A percentile compares a stretch with the other conserved stretches of the same genome.
These are phyloP conservation scores for Trichosporon asahii DNA, from an alignment of 1,284 basidiomycete genomes.

Conservation along the genomic window DNA sequence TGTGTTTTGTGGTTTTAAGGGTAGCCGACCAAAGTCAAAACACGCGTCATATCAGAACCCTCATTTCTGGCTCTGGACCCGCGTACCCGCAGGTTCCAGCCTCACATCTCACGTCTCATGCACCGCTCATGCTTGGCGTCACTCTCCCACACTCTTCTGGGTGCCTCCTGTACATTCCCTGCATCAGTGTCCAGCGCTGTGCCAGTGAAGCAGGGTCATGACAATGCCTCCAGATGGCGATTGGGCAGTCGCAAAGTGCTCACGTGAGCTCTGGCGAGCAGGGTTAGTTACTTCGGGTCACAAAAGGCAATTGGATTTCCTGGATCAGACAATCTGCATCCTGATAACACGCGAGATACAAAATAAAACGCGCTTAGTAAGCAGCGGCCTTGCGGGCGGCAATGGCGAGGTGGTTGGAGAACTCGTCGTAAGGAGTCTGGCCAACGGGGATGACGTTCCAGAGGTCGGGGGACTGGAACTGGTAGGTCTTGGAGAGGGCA, in stretches of 20 bases:
- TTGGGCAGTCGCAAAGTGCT: not conserved
- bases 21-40: not conserved
- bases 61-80: not conserved
- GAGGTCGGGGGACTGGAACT: constrained; percentile 93
- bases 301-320: not conserved
- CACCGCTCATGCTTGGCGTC: not conserved
- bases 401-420: constrained; percentile 83
- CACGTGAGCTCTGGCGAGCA: not conserved
- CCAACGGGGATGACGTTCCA: constrained; percentile 84
- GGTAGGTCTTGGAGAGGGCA: constrained; percentile 95
- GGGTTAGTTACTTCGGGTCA: not conserved
- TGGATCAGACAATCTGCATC: constrained; percentile 18
- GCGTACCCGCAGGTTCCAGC: not conserved
- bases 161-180: no score
- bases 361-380: constrained; percentile 58
- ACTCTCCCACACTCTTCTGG: not conserved
- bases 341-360: constrained; percentile 16
- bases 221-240: not conserved
- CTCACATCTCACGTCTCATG: not conserved
- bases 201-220: not conserved
- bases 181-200: not conserved
- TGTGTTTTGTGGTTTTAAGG: constrained; percentile 6
- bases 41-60: constrained; percentile 9
- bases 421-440: constrained; percentile 88
- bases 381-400: constrained; percentile 70